A percentile compares a stretch with the other conserved stretches of the same genome.
These are phyloP conservation scores for Kodamaea lidongshanica DNA, from an alignment of 805 yeast genomes.

Conservation along the genomic window DNA sequence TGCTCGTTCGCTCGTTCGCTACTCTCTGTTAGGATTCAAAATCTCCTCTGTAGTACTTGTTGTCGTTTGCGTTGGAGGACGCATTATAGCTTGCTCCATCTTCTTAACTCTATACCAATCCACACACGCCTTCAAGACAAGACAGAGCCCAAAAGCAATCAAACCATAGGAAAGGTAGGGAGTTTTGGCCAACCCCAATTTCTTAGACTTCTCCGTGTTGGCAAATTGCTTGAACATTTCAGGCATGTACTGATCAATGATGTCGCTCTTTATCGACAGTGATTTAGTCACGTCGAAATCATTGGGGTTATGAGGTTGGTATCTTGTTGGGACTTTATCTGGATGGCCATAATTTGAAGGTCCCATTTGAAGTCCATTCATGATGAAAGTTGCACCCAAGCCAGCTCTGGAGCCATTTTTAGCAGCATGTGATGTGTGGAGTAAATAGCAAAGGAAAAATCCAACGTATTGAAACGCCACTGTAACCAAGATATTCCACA, in stretches of 20 bases:
- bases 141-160: slow-evolving; percentile 61
- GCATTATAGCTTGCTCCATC: slow-evolving; percentile 60
- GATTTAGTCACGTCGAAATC: slow-evolving; percentile 25
- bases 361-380: slow-evolving; percentile 45
- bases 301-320: slow-evolving; percentile 31
- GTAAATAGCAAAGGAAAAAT: slow-evolving; percentile 77
- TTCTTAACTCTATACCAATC: slow-evolving; percentile 73
- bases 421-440: slow-evolving; percentile 96
- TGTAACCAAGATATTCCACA: slow-evolving; percentile 86
- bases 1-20: too few species aligned
- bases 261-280: slow-evolving; percentile 21
- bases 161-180: slow-evolving; percentile 58
- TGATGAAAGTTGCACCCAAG: slow-evolving; percentile 74
- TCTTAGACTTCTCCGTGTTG: slow-evolving; percentile 31
- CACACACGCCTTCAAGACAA: slow-evolving; percentile 59
- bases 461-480: slow-evolving; percentile 94
- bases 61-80: slow-evolving; percentile 28
- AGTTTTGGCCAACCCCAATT: slow-evolving; percentile 51
- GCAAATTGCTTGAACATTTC: slow-evolving; percentile 28
- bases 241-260: slow-evolving; percentile 9
- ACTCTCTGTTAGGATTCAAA: background rate
- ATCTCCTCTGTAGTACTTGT: slow-evolving; percentile 9
- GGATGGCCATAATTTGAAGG: slow-evolving; percentile 37
- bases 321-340: slow-evolving; percentile 27
- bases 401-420: slow-evolving; percentile 94